Base-by-base conservation (phyloP, 2,329 filamentous ascomycete species). In the Pestalotiopsis sp. region DNA sequence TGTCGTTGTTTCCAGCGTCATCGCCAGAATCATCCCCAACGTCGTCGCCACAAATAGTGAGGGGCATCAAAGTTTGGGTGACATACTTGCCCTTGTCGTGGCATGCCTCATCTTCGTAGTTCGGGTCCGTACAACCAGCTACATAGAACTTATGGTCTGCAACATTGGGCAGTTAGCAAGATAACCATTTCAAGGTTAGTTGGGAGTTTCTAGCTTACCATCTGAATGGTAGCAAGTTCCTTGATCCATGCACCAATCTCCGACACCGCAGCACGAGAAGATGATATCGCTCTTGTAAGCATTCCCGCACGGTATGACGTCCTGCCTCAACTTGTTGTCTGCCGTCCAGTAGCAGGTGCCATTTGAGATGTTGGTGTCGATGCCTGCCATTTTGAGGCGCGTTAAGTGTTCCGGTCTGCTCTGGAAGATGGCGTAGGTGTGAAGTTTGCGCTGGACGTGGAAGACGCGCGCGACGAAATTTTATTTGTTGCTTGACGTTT, bases 271-370 rank as follows among this genome's bases (percentile, higher is more conserved):
- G 39, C 72, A 74, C 13, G 69, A 68, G n/a, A 69, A 73, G 22
- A 69, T 67, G 14, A 67, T 60, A 1, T 71, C 71, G 24, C 66
- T 57, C 9, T 30, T 5, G 38, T 66, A 71, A 1, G 55, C 69
- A 26, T 73, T 73, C 6, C 72, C 72, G 56, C 73, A 74, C 3
- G 73, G 71, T 17, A 74, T 74, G 56, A 71, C 73, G 2, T 66
- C 68, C 1, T 68, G 59, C 14, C 61, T 55, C 10, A 70, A 40
- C n/a, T 66, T 59, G 48, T 67, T 65, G 55, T 70, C 70, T 58
- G 68, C 66, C 14, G 67, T 70, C 35, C 61, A 59, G 66, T 70
- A 74, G 64, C 72, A 74, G 6, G 67, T 67, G 30, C 73, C 73
- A 20, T 73, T 71, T 14, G 72, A 73, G 4, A 70, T 63, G 10